Base-by-base conservation (phyloP, 176 grass and related monocot species). In the Cymbopogon citratus region DNA sequence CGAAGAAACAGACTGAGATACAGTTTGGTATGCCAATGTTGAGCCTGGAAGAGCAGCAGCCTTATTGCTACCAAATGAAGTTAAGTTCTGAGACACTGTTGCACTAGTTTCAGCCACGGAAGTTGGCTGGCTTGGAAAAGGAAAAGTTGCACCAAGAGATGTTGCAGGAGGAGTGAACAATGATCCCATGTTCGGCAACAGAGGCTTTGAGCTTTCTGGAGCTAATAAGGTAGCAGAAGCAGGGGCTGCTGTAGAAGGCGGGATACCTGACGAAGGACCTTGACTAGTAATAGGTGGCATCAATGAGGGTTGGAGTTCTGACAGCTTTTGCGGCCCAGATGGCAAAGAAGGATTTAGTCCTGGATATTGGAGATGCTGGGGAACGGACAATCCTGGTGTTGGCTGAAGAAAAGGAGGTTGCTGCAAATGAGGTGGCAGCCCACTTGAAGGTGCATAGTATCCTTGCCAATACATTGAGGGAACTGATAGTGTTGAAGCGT, bases 381-480 rank as follows among this genome's bases (percentile, higher is more conserved):
- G 73, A 88, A 84, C 74, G 1, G 85, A 80, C 57, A 97, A 62
- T 78, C 88, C 90, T 23, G 93, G 86, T 75, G 85, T 74, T 23
- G 93, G 70, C 36, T 87, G 86, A 34, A 93, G 75, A 3, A 91
- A 81, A 69, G 91, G 38, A 44, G 91, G 76, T 83, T 89, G 94
- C 73, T 89, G 90, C 82, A 89, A 82, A 90, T 95, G 87, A 74
- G 88, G 75, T 83, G 88, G 86, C 83, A 92, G 88, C 63, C 87
- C 88, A 79, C 80, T 82, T 74, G 87, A 78, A 67, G 83, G 83
- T 5, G 77, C 33, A 83, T 93, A 93, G 72, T 89, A 93, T 82
- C 86, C 91, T 81, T 90, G 93, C 93, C 91, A 91, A 61, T 91
- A 97, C 88, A 93, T 83, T 28, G 81, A 79, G 5, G 91, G 89